Percentiles rank a stretch among this genome's conserved stretches.
Conservation (phyloP, 2,329 filamentous ascomycete genomes). For the Stenocarpella maydis region DNA sequence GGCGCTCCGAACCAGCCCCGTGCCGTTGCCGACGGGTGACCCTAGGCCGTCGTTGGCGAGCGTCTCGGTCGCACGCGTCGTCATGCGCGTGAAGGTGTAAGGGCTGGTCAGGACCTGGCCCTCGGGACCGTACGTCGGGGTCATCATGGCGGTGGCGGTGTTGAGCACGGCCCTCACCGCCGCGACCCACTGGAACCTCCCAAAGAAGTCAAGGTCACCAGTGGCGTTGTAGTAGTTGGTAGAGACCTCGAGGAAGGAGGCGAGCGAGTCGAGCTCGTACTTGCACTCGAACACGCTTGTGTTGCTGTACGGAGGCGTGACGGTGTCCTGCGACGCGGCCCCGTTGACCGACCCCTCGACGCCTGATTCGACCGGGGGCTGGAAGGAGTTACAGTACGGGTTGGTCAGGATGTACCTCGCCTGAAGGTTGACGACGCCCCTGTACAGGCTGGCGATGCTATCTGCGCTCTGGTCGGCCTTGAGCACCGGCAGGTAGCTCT, state of each 20-base stretch:
- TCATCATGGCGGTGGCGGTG: slow-evolving; percentile 74
- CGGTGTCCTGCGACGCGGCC: slow-evolving; percentile 66
- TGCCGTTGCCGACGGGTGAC: slow-evolving; percentile 80
- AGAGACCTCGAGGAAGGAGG: slow-evolving; percentile 83
- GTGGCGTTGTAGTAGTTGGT: slow-evolving; percentile 83
- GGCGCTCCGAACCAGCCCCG: slow-evolving; percentile 83
- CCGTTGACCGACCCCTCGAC: slow-evolving; percentile 65
- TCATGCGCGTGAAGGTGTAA: slow-evolving; percentile 73
- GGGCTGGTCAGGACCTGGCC: slow-evolving; percentile 62
- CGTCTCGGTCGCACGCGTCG: slow-evolving; percentile 17
- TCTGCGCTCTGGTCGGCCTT: slow-evolving; percentile 55
- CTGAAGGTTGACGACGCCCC: slow-evolving; percentile 80
- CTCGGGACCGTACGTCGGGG: slow-evolving; percentile 74
- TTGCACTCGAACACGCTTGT: slow-evolving; percentile 91
- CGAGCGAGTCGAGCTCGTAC: slow-evolving; percentile 91
- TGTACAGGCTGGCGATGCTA: slow-evolving; percentile 73
- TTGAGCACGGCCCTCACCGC: slow-evolving; percentile 75
- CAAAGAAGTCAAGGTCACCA: slow-evolving; percentile 75
- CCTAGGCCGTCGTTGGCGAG: slow-evolving; percentile 74
- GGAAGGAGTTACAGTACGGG: slow-evolving; percentile 95
- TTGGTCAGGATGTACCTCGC: slow-evolving; percentile 72
- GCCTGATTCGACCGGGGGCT: slow-evolving; percentile 80
- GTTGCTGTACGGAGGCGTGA: slow-evolving; percentile 71
- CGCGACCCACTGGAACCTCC: slow-evolving; percentile 74
- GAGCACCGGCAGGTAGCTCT: slow-evolving; percentile 74